Conservation (phyloP, 352 stramenopile genomes). For the Pythium dissimile region DNA sequence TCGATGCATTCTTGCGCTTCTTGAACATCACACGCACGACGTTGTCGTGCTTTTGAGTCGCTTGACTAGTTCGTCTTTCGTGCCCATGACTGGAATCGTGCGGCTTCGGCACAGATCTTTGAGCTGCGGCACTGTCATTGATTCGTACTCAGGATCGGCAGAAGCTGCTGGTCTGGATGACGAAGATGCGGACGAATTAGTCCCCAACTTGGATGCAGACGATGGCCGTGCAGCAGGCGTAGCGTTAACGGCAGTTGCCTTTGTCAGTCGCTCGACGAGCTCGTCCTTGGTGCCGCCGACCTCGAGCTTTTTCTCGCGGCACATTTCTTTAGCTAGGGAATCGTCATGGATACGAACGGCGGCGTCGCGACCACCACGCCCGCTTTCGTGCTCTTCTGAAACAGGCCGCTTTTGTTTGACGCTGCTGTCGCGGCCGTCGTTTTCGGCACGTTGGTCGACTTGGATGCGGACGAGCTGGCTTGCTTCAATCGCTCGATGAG, state of each 20-base stretch:
- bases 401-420: not conserved
- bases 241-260: not conserved
- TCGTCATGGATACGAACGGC: conserved; percentile 6
- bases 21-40: conserved; percentile 19
- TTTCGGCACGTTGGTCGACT: not conserved
- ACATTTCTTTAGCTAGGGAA: conserved; percentile 13
- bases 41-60: conserved; percentile 14
- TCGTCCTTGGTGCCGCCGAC: conserved; percentile 17
- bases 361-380: not conserved
- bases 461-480: not conserved
- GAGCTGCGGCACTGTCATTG: conserved; percentile 14
- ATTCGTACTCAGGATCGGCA: conserved; percentile 10
- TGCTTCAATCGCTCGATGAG: conserved; percentile 15
- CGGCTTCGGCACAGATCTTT: conserved; percentile 18
- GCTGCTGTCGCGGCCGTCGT: not conserved
- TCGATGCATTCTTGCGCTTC: conserved; percentile 10
- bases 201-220: conserved; percentile 1
- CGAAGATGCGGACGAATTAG: not conserved
- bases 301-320: conserved; percentile 4
- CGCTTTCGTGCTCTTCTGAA: not conserved
- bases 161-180: not conserved
- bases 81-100: conserved; percentile 15
- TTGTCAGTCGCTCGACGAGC: conserved; percentile 1
- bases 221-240: not conserved
- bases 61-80: conserved; percentile 15